Conservation (phyloP, 1,139 yeast genomes). For the Pneumocystis murina region DNA sequence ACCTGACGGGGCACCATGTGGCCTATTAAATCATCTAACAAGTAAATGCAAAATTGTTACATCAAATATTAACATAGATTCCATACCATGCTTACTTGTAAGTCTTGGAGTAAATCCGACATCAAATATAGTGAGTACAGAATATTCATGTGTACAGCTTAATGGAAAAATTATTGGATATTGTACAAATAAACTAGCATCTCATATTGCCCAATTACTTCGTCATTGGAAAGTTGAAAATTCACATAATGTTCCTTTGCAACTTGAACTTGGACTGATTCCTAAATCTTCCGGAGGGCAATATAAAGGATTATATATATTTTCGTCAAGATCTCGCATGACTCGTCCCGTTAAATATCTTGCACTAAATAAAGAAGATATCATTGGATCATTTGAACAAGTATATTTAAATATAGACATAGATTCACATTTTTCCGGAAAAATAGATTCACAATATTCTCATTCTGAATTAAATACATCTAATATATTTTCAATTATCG, state of each 20-base stretch:
- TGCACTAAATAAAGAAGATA: slow-evolving; percentile 68
- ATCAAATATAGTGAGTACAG: slow-evolving; percentile 39
- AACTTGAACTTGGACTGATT: slow-evolving; percentile 83
- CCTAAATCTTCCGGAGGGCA: slow-evolving; percentile 94
- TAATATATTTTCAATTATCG: slow-evolving; percentile 79
- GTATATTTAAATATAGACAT: slow-evolving; percentile 91
- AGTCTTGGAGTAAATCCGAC: slow-evolving; percentile 57
- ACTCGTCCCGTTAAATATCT: slow-evolving; percentile 87
- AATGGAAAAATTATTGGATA: slow-evolving; percentile 92
- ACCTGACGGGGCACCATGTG: slow-evolving; percentile 99
- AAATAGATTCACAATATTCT: slow-evolving; percentile 55
- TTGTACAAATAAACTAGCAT: slow-evolving; percentile 83
- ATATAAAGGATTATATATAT: slow-evolving; percentile 85
- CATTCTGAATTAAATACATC: slow-evolving; percentile 95
- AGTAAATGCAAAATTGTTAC: slow-evolving; percentile 88
- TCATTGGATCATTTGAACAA: slow-evolving; percentile 95
- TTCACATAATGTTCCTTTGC: slow-evolving; percentile 57
- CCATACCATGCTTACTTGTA: slow-evolving; percentile 50
- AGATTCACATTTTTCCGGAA: slow-evolving; percentile 29
- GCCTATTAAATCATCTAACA: slow-evolving; percentile 87
- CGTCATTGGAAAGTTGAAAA: slow-evolving; percentile 80
- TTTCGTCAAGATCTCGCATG: slow-evolving; percentile 90
- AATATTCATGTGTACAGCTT: slow-evolving; percentile 72
- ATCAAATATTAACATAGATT: slow-evolving; percentile 53
- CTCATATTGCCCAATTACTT: slow-evolving; percentile 71